Conservation (phyloP, 2,329 filamentous ascomycete species). For the Fusarium nodosum region DNA sequence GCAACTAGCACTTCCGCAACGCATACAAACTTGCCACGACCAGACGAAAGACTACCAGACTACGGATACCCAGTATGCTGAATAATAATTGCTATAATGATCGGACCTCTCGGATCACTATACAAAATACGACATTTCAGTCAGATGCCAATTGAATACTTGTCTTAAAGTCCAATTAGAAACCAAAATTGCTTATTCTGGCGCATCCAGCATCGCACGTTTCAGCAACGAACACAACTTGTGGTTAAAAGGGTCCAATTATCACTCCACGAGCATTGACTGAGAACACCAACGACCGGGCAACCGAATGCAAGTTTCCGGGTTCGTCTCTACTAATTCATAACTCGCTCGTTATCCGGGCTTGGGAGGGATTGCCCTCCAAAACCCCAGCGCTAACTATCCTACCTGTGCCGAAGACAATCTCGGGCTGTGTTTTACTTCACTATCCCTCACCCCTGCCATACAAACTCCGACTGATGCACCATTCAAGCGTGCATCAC, state of each 20-base stretch:
- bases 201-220: constrained; percentile 1
- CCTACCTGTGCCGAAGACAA: constrained; percentile 43
- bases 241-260: constrained; percentile 37
- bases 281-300: constrained; percentile 25
- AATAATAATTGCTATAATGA: neutral
- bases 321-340: constrained; percentile 25
- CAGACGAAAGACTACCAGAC: neutral
- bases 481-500: constrained; percentile 29
- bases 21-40: constrained; percentile 7
- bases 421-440: constrained; percentile 48
- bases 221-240: constrained; percentile 4
- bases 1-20: neutral
- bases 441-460: constrained; percentile 38
- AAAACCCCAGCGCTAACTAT: constrained; percentile 32
- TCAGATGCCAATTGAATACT: too few relatives aligned
- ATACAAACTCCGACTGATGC: constrained; percentile 28
- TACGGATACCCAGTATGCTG: neutral
- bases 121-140: neutral
- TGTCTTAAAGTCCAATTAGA: neutral
- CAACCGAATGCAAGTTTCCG: constrained; percentile 37
- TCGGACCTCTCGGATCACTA: neutral
- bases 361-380: constrained; percentile 29
- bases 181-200: neutral
- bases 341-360: constrained; percentile 20
- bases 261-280: constrained; percentile 22